Evolutionary conservation across 352 stramenopile species (phyloP).

Genomic region (Pythium insidiosum): DNA sequence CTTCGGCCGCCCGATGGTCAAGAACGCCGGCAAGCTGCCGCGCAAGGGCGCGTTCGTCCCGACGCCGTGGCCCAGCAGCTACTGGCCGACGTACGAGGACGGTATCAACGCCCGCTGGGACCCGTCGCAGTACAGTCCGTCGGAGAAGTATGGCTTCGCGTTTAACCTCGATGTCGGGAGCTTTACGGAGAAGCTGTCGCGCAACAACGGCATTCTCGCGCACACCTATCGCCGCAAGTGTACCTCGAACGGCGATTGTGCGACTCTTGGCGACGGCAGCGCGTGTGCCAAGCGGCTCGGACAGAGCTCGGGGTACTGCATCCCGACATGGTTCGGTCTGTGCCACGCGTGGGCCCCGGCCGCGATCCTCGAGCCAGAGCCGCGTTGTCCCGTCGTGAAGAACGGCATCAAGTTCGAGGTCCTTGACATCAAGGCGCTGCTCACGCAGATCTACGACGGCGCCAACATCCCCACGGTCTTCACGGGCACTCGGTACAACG

Average conservation of each 20-base stretch:
- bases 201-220: slow-evolving; percentile 6
- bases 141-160: slow-evolving; percentile 9
- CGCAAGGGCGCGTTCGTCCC: background rate
- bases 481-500: no score
- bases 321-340: slow-evolving; percentile 14
- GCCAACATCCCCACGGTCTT: background rate
- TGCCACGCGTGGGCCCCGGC: slow-evolving; percentile 19
- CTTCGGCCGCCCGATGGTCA: slow-evolving; percentile 1
- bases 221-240: background rate
- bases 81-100: slow-evolving; percentile 53
- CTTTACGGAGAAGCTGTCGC: slow-evolving; percentile 3
- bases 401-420: no score
- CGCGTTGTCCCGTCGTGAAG: slow-evolving; percentile 10
- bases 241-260: slow-evolving; percentile 1
- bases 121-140: background rate
- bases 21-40: background rate
- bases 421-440: no score
- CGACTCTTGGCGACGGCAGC: slow-evolving; percentile 4
- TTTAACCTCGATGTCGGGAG: slow-evolving; percentile 4
- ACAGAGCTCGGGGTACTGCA: slow-evolving; percentile 4
- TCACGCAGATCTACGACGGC: slow-evolving; percentile 17
- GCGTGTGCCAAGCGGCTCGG: slow-evolving; percentile 11
- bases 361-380: slow-evolving; percentile 10
- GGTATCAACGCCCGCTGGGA: slow-evolving; percentile 22
- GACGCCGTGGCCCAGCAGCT: slow-evolving; percentile 39